These are phyloP conservation scores for Candida xiaguanensis DNA, from an alignment of 805 yeast species.

Conservation along the genomic window DNA sequence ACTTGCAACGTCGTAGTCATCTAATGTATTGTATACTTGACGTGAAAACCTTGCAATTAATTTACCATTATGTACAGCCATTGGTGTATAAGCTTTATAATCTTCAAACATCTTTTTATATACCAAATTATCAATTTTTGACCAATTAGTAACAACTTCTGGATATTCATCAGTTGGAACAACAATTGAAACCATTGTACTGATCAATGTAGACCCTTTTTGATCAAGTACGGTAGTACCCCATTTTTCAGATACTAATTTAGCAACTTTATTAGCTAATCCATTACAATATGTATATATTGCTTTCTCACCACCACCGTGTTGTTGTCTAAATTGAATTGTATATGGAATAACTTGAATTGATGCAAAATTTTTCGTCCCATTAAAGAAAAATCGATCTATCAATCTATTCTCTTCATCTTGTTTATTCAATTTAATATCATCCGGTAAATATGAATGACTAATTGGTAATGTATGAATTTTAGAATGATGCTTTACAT, in stretches of 20 bases:
- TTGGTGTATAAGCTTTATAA: slow-evolving; percentile 48
- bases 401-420: slow-evolving; percentile 25
- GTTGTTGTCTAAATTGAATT: slow-evolving; percentile 46
- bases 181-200: slow-evolving; percentile 43
- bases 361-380: slow-evolving; percentile 48
- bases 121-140: slow-evolving; percentile 5
- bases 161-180: slow-evolving; percentile 26
- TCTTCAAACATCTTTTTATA: slow-evolving; percentile 13
- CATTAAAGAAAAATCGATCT: slow-evolving; percentile 48
- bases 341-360: slow-evolving; percentile 45
- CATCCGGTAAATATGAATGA: slow-evolving; percentile 39
- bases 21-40: slow-evolving; percentile 55
- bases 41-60: slow-evolving; percentile 48
- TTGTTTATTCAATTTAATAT: slow-evolving; percentile 19
- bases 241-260: slow-evolving; percentile 35
- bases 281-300: slow-evolving; percentile 46
- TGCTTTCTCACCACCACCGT: slow-evolving; percentile 58
- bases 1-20: slow-evolving; percentile 50
- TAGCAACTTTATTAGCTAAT: slow-evolving; percentile 45
- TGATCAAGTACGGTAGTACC: slow-evolving; percentile 36
- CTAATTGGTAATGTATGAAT: slow-evolving; percentile 60
- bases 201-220: slow-evolving; percentile 28
- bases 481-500: slow-evolving; percentile 43
- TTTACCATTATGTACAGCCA: slow-evolving; percentile 33
- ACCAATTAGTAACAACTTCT: slow-evolving; percentile 5